These are phyloP conservation scores for Annulohypoxylon bovei DNA, from an alignment of 495 filamentous ascomycete genomes.

Conservation along the genomic window DNA sequence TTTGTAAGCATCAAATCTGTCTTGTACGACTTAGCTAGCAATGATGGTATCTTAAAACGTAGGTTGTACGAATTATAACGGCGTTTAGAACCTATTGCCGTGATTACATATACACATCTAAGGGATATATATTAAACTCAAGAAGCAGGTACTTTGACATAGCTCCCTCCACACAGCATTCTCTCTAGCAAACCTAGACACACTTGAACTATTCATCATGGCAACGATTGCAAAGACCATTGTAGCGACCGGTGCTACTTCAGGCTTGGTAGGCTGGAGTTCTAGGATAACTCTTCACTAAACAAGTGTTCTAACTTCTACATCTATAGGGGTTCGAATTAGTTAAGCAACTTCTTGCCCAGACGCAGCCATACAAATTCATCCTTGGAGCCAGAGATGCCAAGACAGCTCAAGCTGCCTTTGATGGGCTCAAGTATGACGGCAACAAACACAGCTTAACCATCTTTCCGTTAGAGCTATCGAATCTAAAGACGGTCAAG, in stretches of 20 bases:
- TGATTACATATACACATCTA: not conserved
- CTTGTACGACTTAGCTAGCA: not conserved
- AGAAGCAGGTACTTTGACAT: not conserved
- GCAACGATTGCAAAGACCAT: slow-evolving; percentile 52
- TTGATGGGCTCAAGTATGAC: slow-evolving; percentile 49
- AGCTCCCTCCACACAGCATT: not conserved
- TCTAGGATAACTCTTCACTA: not conserved
- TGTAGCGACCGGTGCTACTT: slow-evolving; percentile 57
- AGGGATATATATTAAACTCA: slow-evolving; percentile 9
- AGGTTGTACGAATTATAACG: slow-evolving; percentile 6
- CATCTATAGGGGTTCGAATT: slow-evolving; percentile 54
- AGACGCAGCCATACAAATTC: slow-evolving; percentile 54
- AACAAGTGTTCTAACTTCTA: slow-evolving; percentile 7
- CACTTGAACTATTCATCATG: slow-evolving; percentile 37
- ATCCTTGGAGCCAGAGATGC: slow-evolving; percentile 57
- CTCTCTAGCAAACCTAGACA: not conserved
- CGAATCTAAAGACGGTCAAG: slow-evolving; percentile 48
- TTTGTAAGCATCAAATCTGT: slow-evolving; percentile 19
- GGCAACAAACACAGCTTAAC: slow-evolving; percentile 48
- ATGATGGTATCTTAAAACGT: not conserved
- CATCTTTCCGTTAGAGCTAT: slow-evolving; percentile 55
- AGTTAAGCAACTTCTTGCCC: slow-evolving; percentile 52
- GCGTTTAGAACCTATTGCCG: slow-evolving; percentile 27
- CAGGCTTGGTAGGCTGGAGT: slow-evolving; percentile 51
- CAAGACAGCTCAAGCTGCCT: slow-evolving; percentile 48